These are phyloP conservation scores for Macrophomina phaseolina DNA, from an alignment of 2,329 filamentous ascomycete species.

Conservation along the genomic window DNA sequence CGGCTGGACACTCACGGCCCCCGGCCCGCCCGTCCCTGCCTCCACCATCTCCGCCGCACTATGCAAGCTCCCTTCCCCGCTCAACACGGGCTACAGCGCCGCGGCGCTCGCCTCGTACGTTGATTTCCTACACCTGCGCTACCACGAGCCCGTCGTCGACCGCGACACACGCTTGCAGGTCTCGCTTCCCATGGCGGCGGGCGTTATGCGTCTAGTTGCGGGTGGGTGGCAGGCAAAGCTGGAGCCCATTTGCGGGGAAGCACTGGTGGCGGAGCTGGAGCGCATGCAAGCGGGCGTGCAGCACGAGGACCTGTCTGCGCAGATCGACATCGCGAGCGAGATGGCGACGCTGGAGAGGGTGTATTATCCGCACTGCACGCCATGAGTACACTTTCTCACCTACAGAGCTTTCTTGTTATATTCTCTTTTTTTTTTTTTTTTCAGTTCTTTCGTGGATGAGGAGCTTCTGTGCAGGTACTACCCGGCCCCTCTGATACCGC, in stretches of 20 bases:
- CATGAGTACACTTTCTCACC: conserved; percentile 33
- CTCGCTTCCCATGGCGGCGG: conserved; percentile 37
- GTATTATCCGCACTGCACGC: conserved; percentile 31
- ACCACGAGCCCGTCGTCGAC: conserved; percentile 37
- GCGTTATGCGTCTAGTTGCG: conserved; percentile 26
- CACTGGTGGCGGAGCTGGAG: conserved; percentile 36
- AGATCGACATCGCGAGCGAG: conserved; percentile 43
- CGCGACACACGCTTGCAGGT: conserved; percentile 42
- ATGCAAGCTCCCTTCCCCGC: not conserved
- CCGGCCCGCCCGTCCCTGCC: not conserved
- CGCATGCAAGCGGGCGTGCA: conserved; percentile 41
- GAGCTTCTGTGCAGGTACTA: conserved; percentile 36
- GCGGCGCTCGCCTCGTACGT: conserved; percentile 42
- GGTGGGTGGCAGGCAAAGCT: conserved; percentile 36
- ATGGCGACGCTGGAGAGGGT: conserved; percentile 38
- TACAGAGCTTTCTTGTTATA: not conserved
- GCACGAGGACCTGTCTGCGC: conserved; percentile 41
- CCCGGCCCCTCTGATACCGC: conserved; percentile 37
- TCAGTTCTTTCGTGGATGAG: not conserved
- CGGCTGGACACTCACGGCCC: not conserved
- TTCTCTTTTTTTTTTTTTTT: not conserved
- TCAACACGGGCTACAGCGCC: conserved; percentile 41
- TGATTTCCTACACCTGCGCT: conserved; percentile 36
- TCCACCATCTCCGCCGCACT: conserved; percentile 20
- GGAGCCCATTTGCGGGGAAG: conserved; percentile 42